phyloP scores from a whole-genome alignment of 139 green algal species.

The Chlamydomonas sp. region DNA sequence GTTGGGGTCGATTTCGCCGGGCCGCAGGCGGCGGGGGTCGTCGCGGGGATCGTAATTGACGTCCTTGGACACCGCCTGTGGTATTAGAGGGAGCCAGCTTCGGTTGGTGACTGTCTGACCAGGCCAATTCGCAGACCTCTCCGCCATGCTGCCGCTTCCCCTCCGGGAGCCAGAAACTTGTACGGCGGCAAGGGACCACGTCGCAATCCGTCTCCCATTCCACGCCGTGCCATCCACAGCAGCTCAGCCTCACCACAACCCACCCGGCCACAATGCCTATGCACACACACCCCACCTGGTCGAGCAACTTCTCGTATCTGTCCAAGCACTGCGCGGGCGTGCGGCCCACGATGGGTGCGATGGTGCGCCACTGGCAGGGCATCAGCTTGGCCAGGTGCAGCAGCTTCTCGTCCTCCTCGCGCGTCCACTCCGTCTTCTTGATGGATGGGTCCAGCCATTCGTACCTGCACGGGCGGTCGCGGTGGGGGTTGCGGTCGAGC shows the following conservation, averaged over 20 bases:
- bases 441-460: conserved; percentile 99
- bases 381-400: conserved; percentile 99
- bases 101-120: too few relatives aligned
- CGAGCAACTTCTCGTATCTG: conserved; percentile 91
- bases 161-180: not conserved
- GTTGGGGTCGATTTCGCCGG: conserved; percentile 99
- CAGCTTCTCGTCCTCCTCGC: conserved; percentile 99
- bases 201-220: not conserved
- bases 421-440: conserved; percentile 99
- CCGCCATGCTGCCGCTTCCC: too few relatives aligned
- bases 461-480: conserved; percentile 63
- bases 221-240: not conserved
- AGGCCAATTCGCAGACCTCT: too few relatives aligned
- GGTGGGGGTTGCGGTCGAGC: too few relatives aligned
- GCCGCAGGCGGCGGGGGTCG: conserved; percentile 92
- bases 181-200: not conserved
- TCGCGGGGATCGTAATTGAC: conserved; percentile 90
- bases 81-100: not conserved
- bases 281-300: conserved; percentile 8
- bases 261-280: not conserved
- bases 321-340: conserved; percentile 98
- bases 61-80: conserved; percentile 66
- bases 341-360: conserved; percentile 97
- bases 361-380: conserved; percentile 99
- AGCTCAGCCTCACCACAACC: conserved; percentile 67